Evolutionary conservation across 176 grass and related monocot genomes (phyloP).

Genomic region (Puya raimondii): DNA sequence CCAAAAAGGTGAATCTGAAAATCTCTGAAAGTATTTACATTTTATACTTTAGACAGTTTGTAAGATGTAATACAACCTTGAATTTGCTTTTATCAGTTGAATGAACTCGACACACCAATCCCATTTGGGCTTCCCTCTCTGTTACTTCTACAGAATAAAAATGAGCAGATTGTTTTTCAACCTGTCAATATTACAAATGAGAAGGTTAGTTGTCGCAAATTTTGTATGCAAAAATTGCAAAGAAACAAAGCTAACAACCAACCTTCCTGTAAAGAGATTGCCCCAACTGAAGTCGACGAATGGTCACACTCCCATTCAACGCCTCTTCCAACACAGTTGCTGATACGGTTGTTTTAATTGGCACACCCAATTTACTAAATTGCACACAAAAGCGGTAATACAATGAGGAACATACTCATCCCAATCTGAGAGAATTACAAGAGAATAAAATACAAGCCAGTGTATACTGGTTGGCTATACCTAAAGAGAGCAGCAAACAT

Average conservation of each 20-base stretch:
- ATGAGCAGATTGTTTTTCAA: conserved; percentile 95
- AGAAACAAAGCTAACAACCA: background rate
- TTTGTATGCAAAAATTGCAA: background rate
- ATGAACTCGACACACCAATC: conserved; percentile 79
- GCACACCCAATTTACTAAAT: conserved; percentile 87
- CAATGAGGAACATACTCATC: background rate
- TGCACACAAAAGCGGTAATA: background rate
- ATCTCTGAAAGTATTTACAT: background rate
- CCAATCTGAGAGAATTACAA: background rate
- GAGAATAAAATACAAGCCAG: background rate
- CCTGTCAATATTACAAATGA: conserved; percentile 42
- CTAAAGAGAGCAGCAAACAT: conserved; percentile 98
- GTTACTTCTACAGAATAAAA: conserved; percentile 92
- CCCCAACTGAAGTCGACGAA: conserved; percentile 69
- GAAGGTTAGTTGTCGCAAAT: conserved; percentile 3
- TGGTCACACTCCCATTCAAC: conserved; percentile 66
- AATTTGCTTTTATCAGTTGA: conserved; percentile 95
- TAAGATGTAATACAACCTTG: conserved; percentile 45
- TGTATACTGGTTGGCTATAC: conserved; percentile 24
- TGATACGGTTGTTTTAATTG: conserved; percentile 97
- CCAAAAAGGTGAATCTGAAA: background rate
- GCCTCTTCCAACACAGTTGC: conserved; percentile 95
- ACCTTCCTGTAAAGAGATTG: conserved; percentile 70
- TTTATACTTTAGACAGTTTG: background rate
- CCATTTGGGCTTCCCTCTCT: conserved; percentile 63